Percentiles rank a stretch among this genome's conserved stretches.
phyloP scores from a whole-genome alignment of 2,329 filamentous ascomycete genomes.

The Sarocladium kiliense region DNA sequence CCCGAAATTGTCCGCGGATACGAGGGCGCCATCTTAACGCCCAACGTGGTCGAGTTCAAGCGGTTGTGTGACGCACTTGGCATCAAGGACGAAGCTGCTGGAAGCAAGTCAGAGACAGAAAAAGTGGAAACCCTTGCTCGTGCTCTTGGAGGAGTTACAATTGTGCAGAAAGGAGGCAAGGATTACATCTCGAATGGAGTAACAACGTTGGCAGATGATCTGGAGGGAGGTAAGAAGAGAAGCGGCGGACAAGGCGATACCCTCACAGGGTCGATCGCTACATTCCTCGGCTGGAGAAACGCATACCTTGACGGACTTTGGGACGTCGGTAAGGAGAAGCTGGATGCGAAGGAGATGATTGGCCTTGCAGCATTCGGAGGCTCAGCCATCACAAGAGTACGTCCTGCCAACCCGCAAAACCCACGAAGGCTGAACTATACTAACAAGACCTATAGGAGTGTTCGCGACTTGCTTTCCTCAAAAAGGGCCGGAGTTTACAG shows the following conservation, averaged over 20 bases:
- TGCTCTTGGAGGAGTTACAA: constrained; percentile 79
- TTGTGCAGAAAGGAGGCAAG: constrained; percentile 80
- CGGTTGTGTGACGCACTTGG: constrained; percentile 72
- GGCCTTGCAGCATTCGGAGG: constrained; percentile 81
- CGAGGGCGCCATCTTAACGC: constrained; percentile 79
- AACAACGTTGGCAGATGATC: constrained; percentile 69
- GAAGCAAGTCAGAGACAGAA: constrained; percentile 30
- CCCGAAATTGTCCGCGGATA: constrained; percentile 79
- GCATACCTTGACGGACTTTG: constrained; percentile 82
- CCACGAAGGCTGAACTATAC: constrained; percentile 4
- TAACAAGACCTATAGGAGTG: constrained; percentile 53
- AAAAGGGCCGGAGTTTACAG: constrained; percentile 82
- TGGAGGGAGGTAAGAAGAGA: constrained; percentile 79
- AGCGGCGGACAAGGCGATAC: constrained; percentile 96
- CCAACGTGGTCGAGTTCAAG: constrained; percentile 90
- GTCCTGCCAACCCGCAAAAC: constrained; percentile 20
- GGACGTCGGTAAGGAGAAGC: constrained; percentile 46
- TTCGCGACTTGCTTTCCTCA: constrained; percentile 78
- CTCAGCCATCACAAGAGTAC: constrained; percentile 75
- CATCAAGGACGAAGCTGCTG: constrained; percentile 47
- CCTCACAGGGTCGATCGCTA: constrained; percentile 82
- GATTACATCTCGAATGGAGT: constrained; percentile 82
- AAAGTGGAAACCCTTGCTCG: constrained; percentile 63
- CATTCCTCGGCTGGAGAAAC: constrained; percentile 80
- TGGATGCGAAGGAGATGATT: constrained; percentile 56